phyloP scores from a whole-genome alignment of 202 grass and related monocot species.

The Elaeis oleifera region DNA sequence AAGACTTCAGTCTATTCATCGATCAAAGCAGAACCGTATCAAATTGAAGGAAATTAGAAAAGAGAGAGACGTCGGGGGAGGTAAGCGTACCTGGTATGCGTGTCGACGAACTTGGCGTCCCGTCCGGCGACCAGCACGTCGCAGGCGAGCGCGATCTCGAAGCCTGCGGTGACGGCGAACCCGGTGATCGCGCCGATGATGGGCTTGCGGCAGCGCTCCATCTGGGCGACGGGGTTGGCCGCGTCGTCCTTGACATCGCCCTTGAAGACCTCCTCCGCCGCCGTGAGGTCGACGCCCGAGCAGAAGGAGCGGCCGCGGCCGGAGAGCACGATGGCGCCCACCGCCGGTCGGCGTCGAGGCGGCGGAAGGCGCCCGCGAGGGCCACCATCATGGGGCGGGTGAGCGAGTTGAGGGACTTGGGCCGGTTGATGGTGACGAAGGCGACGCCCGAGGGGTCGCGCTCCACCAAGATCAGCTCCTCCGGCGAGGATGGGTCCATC shows the following conservation, averaged over 20 bases:
- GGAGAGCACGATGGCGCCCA: conserved; percentile 57
- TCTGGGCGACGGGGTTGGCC: conserved; percentile 48
- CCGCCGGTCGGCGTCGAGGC: conserved; percentile 43
- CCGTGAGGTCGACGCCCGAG: conserved; percentile 74
- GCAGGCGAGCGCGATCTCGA: conserved; percentile 84
- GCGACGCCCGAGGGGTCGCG: conserved; percentile 45
- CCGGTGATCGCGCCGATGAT: conserved; percentile 70
- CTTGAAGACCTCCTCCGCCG: conserved; percentile 84
- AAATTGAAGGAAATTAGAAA: background rate
- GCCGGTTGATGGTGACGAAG: conserved; percentile 82
- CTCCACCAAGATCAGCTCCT: conserved; percentile 51
- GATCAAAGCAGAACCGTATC: too few relatives aligned
- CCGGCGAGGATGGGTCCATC: conserved; percentile 19
- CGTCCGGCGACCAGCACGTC: conserved; percentile 67
- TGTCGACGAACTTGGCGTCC: conserved; percentile 82
- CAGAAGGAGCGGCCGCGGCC: conserved; percentile 77
- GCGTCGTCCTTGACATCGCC: conserved; percentile 67
- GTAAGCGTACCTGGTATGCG: conserved; percentile 53
- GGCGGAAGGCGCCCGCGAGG: conserved; percentile 46
- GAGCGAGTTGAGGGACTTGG: conserved; percentile 82
- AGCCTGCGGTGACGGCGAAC: conserved; percentile 77
- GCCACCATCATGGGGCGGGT: conserved; percentile 68
- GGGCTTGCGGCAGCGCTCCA: conserved; percentile 74
- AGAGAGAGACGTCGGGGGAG: background rate
- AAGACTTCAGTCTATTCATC: too few relatives aligned